Base-by-base conservation (phyloP, 2,329 filamentous ascomycete species). In the Periconia sp. region DNA sequence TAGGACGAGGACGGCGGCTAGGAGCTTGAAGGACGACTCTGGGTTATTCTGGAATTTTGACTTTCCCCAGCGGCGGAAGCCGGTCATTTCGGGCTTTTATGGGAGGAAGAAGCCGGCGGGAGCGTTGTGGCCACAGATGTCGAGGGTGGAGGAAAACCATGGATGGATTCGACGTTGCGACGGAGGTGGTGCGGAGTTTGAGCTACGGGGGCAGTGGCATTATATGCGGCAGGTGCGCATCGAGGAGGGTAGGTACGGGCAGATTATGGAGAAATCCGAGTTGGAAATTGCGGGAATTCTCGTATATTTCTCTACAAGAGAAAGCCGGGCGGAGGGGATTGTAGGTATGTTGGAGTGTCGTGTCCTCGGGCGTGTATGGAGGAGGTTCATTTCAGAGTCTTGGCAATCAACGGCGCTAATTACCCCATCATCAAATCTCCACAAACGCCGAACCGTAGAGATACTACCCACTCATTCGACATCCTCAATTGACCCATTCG, bases 21-120 rank as follows among this genome's bases (percentile, higher is more conserved):
- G 66, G 50, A 76, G 64, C 64, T 77, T 75, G 63, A 74, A 75
- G n/a, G 69, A 68, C n/a, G 72, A 71, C 44, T 70, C 67, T 33
- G 74, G 73, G 50, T 74, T 75, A 50, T 70, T 70, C 54, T 72
- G 65, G 55, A 73, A 71, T 53, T 67, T 72, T 15, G 71, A 65
- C 52, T 65, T 70, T 62, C 66, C 64, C 68, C 69, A 71, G 60
- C 70, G 70, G 54, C 69, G 69, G 54, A 71, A 70, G 58, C 66
- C 61, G 57, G 68, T 64, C 70, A 73, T 73, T 51, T 19, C 48
- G 46, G 41, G 35, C 33, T 48, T 30, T 23, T 14, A 41, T 19
- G 45, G 27, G n/a, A 6, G 2, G 19, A 18, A 41, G 10, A 33
- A 48, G 35, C 11, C 33, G 6, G 15, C 33, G 15, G 35, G 33